Percentiles rank a stretch among this genome's conserved stretches.
Evolutionary conservation across 345 rosid genomes (phyloP).

Genomic region (Laguncularia racemosa): DNA sequence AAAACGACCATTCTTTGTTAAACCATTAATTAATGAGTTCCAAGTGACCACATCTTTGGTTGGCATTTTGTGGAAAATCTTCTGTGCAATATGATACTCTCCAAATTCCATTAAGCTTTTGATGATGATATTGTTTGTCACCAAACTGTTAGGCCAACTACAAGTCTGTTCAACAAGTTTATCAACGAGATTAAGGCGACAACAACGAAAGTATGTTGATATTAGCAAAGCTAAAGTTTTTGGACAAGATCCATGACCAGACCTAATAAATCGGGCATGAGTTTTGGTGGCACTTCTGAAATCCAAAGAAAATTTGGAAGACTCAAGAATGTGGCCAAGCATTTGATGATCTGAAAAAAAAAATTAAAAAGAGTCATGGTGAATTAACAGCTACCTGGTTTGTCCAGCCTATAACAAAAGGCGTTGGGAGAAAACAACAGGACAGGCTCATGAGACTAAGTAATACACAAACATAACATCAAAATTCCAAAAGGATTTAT

Average conservation of each 20-base stretch:
- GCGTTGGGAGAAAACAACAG: no score
- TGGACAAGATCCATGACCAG: constrained; percentile 54
- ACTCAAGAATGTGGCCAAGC: constrained; percentile 32
- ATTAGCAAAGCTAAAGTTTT: constrained; percentile 38
- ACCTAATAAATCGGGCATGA: constrained; percentile 46
- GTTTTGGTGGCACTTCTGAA: constrained; percentile 30
- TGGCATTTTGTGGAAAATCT: constrained; percentile 40
- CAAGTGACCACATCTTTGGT: constrained; percentile 54
- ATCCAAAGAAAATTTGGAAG: constrained; percentile 36
- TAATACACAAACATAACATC: no score
- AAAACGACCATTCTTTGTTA: constrained; percentile 42
- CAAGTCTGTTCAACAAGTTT: constrained; percentile 34
- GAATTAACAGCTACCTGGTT: not conserved
- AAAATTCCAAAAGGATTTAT: no score
- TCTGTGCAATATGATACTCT: constrained; percentile 46
- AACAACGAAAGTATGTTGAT: constrained; percentile 43
- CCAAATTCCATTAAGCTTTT: constrained; percentile 40
- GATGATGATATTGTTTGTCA: constrained; percentile 36
- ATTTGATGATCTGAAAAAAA: constrained; percentile 29
- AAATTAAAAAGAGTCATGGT: not conserved
- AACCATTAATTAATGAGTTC: constrained; percentile 74
- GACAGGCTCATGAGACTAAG: no score
- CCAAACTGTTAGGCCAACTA: constrained; percentile 22
- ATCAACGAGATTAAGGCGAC: constrained; percentile 23
- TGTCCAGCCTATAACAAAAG: no score